A percentile compares a stretch with the other conserved stretches of the same genome.
Conservation (phyloP, 2,329 filamentous ascomycete genomes). For the Parastagonospora avenae region DNA sequence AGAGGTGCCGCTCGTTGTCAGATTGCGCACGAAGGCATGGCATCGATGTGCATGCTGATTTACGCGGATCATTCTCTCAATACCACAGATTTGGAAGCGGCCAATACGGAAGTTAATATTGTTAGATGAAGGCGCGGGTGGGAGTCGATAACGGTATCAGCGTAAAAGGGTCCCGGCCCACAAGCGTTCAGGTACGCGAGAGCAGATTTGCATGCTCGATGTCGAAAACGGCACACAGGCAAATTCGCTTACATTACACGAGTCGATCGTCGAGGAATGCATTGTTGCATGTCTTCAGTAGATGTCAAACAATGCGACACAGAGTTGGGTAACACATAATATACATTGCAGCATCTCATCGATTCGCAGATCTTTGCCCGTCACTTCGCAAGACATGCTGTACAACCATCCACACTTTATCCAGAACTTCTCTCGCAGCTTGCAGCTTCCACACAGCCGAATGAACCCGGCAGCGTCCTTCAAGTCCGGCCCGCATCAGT, state of each 20-base stretch:
- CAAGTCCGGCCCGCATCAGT: not conserved
- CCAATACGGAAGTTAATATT: constrained; percentile 10
- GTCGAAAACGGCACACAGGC: too few species aligned
- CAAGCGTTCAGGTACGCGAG: constrained; percentile 8
- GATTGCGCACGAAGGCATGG: not conserved
- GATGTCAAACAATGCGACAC: not conserved
- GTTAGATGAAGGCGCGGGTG: constrained; percentile 7
- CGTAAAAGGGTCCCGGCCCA: not conserved
- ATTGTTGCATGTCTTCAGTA: not conserved
- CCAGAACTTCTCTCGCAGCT: not conserved
- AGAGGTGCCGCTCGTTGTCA: not conserved
- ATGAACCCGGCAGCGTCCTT: not conserved
- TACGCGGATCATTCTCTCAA: not conserved
- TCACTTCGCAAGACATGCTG: constrained; percentile 3
- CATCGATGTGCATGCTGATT: not conserved
- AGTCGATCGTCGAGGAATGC: not conserved
- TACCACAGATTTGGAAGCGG: not conserved
- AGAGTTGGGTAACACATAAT: not conserved
- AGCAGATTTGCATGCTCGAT: too few species aligned
- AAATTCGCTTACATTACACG: not conserved
- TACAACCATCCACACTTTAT: constrained; percentile 10
- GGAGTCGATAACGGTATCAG: constrained; percentile 3
- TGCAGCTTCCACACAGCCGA: constrained; percentile 4
- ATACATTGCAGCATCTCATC: constrained; percentile 5
- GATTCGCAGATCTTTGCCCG: not conserved